phyloP scores from a whole-genome alignment of 306 rosid genomes.

The peach (Prunus persica) region DNA sequence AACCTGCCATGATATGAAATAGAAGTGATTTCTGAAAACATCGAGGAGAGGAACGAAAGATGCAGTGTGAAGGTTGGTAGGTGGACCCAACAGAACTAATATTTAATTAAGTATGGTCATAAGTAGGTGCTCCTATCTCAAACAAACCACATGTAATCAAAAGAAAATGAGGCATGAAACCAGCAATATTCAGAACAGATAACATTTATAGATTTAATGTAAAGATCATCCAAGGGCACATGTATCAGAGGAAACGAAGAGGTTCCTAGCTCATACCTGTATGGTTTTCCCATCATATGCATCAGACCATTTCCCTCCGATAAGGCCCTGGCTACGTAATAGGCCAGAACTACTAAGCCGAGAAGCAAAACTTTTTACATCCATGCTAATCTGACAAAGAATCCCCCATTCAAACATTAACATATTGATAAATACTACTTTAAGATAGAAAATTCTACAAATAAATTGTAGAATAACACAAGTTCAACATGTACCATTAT shows the following conservation, averaged over 20 bases:
- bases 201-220: not conserved
- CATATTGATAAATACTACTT: not conserved
- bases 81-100: not conserved
- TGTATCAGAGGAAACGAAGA: not conserved
- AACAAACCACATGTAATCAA: not conserved
- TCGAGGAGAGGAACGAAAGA: not conserved
- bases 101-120: not conserved
- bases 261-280: slow-evolving; percentile 40
- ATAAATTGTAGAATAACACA: not conserved
- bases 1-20: slow-evolving; percentile 50
- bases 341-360: slow-evolving; percentile 68
- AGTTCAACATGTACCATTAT: not conserved
- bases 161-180: not conserved
- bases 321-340: slow-evolving; percentile 82
- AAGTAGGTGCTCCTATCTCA: not conserved
- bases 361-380: slow-evolving; percentile 48
- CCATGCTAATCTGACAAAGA: slow-evolving; percentile 61
- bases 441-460: not conserved
- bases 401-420: slow-evolving; percentile 16
- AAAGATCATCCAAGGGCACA: not conserved
- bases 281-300: slow-evolving; percentile 82
- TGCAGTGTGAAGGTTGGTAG: not conserved
- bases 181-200: not conserved
- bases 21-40: not conserved
- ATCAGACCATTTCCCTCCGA: slow-evolving; percentile 89